Evolutionary conservation across 1,284 basidiomycete species (phyloP).

Genomic region (Testicularia cyperi): DNA sequence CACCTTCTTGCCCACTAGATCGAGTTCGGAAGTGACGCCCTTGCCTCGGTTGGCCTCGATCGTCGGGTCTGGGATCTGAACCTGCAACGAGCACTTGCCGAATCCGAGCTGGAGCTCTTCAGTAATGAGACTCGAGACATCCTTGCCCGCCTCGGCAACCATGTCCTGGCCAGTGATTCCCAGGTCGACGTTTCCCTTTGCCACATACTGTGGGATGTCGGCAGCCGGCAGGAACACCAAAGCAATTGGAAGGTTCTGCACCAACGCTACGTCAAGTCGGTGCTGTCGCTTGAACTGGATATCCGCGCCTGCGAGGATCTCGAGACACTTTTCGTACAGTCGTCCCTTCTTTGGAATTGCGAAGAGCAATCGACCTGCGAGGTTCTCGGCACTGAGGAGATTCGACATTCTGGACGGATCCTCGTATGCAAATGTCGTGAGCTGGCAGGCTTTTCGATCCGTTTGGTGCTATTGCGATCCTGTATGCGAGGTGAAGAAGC

Average conservation of each 20-base stretch:
- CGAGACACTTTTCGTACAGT: conserved; percentile 87
- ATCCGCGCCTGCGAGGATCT: conserved; percentile 79
- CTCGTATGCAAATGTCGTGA: no score
- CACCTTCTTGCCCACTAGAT: conserved; percentile 84
- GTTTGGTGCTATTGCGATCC: no score
- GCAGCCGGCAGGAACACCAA: conserved; percentile 96
- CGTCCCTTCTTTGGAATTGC: conserved; percentile 96
- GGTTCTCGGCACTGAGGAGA: conserved; percentile 51
- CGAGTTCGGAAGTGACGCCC: conserved; percentile 70
- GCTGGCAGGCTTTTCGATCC: no score
- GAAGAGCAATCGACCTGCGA: conserved; percentile 77
- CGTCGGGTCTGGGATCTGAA: conserved; percentile 80
- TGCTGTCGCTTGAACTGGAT: conserved; percentile 90
- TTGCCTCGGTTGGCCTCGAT: conserved; percentile 61
- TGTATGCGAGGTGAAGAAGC: no score
- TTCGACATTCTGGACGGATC: no score
- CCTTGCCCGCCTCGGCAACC: conserved; percentile 81
- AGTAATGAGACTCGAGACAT: conserved; percentile 65
- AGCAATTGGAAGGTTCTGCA: conserved; percentile 88
- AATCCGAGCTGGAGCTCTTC: conserved; percentile 85
- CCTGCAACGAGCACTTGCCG: conserved; percentile 89
- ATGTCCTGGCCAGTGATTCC: conserved; percentile 97
- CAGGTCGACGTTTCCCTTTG: conserved; percentile 87
- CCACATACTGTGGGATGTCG: conserved; percentile 98
- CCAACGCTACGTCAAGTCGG: conserved; percentile 86